Base-by-base conservation (phyloP, 495 filamentous ascomycete genomes). In the Cryomyces minteri region DNA sequence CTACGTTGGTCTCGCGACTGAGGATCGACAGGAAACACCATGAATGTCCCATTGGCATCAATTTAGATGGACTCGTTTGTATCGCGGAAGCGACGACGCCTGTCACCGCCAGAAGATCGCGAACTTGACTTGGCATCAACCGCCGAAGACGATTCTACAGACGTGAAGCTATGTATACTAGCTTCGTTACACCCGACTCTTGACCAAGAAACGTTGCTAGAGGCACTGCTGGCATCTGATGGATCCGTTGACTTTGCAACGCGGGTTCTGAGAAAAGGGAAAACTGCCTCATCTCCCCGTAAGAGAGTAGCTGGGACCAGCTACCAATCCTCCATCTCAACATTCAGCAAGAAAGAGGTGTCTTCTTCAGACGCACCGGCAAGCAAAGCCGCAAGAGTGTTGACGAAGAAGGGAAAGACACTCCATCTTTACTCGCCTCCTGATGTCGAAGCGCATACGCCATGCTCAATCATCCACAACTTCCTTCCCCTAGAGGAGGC, bases 391-490 rank as follows among this genome's bases (percentile, higher is more conserved):
- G n/a, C 18, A 25, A 25, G 18, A 25, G 18, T 25, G 0, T 59
- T 79, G 31, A 80, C 80, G 5, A 77, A 73, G 48, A 94, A 82
- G 54, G 90, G 87, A 8, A 66, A 75, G 50, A 94, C 88, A 0
- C 60, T 94, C 6, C 80, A 88, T 58, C 70, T 96, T 0, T 95
- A 75, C 53, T 69, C 80, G 31, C 82, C 88, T 2, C 66, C 73
- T 33, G 85, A 94, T 56, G 70, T 95, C 30, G 77, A 80, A 41
- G 64, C 70, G 11, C 70, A 87, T 53, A 93, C 90, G 0, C 84
- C 90, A 12, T 94, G 86, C 62, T 84, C 80, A 6, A 79, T 94
- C 51, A 77, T 94, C 54, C 88, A 88, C 63, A 88, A 92, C 54
- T 95, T 95, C 56, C 69, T 96, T 0, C 78, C 83, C 0, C 9